Evolutionary conservation across 2,329 filamentous ascomycete species (phyloP), one percentile per base, ranked within the genome.

Genomic region (Emydomyces testavorans): DNA sequence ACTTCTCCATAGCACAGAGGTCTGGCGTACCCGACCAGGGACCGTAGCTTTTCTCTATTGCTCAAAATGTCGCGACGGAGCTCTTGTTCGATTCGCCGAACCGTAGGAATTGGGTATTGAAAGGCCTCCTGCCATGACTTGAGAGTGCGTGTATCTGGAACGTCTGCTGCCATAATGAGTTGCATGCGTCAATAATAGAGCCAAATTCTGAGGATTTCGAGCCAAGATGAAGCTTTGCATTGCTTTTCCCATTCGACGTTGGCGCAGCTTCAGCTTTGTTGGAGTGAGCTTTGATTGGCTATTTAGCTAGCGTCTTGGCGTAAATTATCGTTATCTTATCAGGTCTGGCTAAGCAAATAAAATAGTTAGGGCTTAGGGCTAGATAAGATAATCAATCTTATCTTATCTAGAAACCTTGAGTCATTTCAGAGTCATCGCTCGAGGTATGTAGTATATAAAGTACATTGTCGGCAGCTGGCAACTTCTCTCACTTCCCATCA

Each of bases 121-220:
- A 83, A 83, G 31, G 79, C 79, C 68, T 83, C 78, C 58, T 82
- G 74, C 79, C 79, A 83, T 59, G 72, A 71, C 53, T 72, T 67
- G 51, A 82, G 69, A 47, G 67, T 69, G 52, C 72, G 67, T 13
- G 76, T 70, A 58, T 82, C 76, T 31, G 76, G 75, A 26, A 70
- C 70, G 56, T 77, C 75, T 28, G 66, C 64, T n/a, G 74, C 66
- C 74, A 78, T 47, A 47, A 3, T 35, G 28, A 18, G 37, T 44
- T 24, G 36, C 11, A 36, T 20, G 13, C 7, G 18, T 13, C 34
- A 28, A 29, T 37, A 26, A 15, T 13, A 36, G 11, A 15, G 6
- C 40, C 13, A 6, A 43, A 4, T n/a, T n/a, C n/a, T 13, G 10
- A 6, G 28, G 23, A 24, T 31, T 29, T 31, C 36, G 20, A n/a